Conservation (phyloP, 352 stramenopile species). For the Pythium phragmitis region DNA sequence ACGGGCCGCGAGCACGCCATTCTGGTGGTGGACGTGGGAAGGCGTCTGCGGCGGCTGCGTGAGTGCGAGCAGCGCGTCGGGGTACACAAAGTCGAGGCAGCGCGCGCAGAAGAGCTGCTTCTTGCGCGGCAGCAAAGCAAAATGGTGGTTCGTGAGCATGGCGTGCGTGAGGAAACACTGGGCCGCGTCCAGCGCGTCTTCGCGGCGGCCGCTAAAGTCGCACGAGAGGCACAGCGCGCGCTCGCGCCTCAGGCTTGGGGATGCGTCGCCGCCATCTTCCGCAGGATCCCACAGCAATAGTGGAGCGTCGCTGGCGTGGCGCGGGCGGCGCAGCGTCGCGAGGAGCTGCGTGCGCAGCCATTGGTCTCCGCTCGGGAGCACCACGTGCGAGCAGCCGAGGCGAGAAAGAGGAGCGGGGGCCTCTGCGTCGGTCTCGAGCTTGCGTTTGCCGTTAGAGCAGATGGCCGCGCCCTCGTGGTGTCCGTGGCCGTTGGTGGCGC, state of each 20-base stretch:
- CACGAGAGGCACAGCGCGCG: slow-evolving; percentile 52
- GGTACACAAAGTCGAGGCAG: slow-evolving; percentile 67
- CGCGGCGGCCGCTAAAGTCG: slow-evolving; percentile 40
- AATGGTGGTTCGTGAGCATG: slow-evolving; percentile 54
- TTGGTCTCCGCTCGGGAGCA: slow-evolving; percentile 1
- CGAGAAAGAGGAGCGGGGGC: neutral
- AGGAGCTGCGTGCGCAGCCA: slow-evolving; percentile 7
- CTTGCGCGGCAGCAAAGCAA: slow-evolving; percentile 28
- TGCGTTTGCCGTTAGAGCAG: slow-evolving; percentile 11
- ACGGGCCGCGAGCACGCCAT: neutral
- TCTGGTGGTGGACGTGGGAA: slow-evolving; percentile 5
- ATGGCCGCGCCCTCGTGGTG: neutral
- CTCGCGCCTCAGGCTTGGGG: slow-evolving; percentile 19
- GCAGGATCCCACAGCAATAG: neutral
- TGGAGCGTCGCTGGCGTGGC: neutral
- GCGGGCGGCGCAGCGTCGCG: slow-evolving; percentile 12
- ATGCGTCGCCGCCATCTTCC: neutral
- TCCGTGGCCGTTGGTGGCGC: slow-evolving; percentile 10
- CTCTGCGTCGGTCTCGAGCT: neutral
- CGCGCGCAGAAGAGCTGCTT: slow-evolving; percentile 54
- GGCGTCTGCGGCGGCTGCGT: slow-evolving; percentile 23
- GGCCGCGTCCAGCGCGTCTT: slow-evolving; percentile 29
- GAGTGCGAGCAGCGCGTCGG: slow-evolving; percentile 27
- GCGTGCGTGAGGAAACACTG: slow-evolving; percentile 67
- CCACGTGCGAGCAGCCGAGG: slow-evolving; percentile 8